Percentiles rank a stretch among this genome's conserved stretches.
Evolutionary conservation across 805 yeast genomes (phyloP).

Genomic region (Lipomyces sp.): DNA sequence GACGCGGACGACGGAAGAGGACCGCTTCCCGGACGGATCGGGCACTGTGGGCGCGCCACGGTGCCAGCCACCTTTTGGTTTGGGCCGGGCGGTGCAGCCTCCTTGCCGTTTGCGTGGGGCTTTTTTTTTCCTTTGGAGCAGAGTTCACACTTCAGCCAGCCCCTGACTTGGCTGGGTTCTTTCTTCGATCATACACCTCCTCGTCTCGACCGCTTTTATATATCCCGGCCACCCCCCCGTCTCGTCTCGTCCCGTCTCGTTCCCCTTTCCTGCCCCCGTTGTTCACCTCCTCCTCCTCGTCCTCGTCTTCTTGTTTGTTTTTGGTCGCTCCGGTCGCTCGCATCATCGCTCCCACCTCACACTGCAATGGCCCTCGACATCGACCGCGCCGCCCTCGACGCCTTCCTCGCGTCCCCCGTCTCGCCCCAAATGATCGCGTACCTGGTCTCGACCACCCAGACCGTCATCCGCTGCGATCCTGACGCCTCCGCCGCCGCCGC

Average conservation of each 20-base stretch:
- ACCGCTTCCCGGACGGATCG: no score
- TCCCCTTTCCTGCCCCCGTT: neutral
- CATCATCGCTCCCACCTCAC: conserved; percentile 1
- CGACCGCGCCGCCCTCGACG: conserved; percentile 39
- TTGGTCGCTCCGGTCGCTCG: neutral
- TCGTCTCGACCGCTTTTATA: conserved; percentile 6
- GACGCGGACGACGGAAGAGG: no score
- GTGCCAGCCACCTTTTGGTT: no score
- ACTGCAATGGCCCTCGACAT: conserved; percentile 17
- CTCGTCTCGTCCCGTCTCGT: neutral
- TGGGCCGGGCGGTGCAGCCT: neutral
- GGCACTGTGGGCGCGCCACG: no score
- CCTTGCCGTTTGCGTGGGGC: neutral
- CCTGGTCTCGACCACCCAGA: conserved; percentile 42
- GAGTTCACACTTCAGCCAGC: no score
- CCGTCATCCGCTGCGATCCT: conserved; percentile 41
- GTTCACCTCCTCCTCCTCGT: neutral
- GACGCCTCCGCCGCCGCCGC: conserved; percentile 27
- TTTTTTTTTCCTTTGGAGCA: no score
- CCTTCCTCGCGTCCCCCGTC: conserved; percentile 44
- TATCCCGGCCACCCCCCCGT: conserved; percentile 2
- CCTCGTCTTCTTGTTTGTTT: neutral
- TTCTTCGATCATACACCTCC: no score
- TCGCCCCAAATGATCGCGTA: conserved; percentile 42
- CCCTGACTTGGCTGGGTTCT: no score